These are phyloP conservation scores for Phytophthora megakarya DNA, from an alignment of 352 stramenopile species.

Conservation along the genomic window DNA sequence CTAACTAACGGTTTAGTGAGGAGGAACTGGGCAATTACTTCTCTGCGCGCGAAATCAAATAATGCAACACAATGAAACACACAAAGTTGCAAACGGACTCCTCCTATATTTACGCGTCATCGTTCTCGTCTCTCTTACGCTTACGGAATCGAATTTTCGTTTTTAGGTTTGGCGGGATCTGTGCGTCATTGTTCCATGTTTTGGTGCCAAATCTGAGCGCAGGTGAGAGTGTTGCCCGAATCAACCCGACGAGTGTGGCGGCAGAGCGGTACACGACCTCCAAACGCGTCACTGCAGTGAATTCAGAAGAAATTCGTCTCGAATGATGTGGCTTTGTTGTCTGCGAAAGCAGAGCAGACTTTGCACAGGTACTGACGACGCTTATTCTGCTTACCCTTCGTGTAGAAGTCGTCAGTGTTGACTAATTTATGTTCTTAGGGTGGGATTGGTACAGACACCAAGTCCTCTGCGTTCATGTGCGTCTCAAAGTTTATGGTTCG, in stretches of 20 bases:
- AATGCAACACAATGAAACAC: too few relatives aligned
- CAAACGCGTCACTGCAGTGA: neutral
- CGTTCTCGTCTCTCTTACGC: neutral
- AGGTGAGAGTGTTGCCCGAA: neutral
- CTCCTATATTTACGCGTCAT: neutral
- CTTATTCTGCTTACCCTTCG: constrained; percentile 4
- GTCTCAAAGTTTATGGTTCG: too few relatives aligned
- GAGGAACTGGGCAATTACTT: neutral
- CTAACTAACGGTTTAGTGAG: neutral
- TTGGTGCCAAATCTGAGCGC: constrained; percentile 4
- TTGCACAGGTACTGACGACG: constrained; percentile 23
- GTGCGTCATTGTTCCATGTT: neutral
- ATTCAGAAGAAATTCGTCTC: constrained; percentile 15
- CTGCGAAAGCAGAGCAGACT: constrained; percentile 21
- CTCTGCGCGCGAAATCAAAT: too few relatives aligned
- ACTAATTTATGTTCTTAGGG: neutral
- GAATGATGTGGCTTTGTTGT: constrained; percentile 4
- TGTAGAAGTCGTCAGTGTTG: constrained; percentile 13
- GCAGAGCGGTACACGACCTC: neutral
- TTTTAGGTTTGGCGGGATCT: neutral
- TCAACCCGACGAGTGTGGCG: neutral
- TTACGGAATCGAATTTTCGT: constrained; percentile 7
- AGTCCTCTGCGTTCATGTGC: too few relatives aligned
- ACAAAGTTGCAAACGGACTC: too few relatives aligned
- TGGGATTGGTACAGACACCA: too few relatives aligned